Evolutionary conservation across 179 eudicot species (phyloP).

Genomic region (Silene noctiflora): DNA sequence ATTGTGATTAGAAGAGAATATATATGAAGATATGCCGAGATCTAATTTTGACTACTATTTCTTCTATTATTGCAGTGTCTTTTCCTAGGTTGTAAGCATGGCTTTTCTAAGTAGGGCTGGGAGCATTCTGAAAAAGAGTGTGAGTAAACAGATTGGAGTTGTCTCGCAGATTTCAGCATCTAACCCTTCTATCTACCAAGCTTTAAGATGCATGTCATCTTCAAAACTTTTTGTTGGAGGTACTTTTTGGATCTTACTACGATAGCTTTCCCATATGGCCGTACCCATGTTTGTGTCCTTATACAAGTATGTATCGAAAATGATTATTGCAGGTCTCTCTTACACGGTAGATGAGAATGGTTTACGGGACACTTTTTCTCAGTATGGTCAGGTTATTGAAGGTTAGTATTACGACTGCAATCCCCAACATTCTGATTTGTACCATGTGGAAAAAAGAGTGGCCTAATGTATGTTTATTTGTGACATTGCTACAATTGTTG

Average conservation of each 20-base stretch:
- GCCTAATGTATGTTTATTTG: neutral
- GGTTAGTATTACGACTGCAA: constrained; percentile 10
- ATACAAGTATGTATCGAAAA: neutral
- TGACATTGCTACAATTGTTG: neutral
- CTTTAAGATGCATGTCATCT: constrained; percentile 66
- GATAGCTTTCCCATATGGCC: neutral
- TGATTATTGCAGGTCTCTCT: constrained; percentile 20
- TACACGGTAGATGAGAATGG: constrained; percentile 21
- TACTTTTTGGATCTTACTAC: constrained; percentile 11
- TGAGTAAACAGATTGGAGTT: constrained; percentile 37
- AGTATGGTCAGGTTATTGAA: constrained; percentile 28
- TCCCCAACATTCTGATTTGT: neutral
- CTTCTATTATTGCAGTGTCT: neutral
- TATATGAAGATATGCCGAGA: too few relatives aligned
- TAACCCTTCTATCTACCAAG: constrained; percentile 57
- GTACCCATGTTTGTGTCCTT: neutral
- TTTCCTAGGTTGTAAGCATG: constrained; percentile 44
- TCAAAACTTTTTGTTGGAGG: constrained; percentile 78
- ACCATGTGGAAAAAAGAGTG: neutral
- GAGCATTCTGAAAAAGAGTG: constrained; percentile 48
- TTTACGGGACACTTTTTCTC: constrained; percentile 25
- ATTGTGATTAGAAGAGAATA: too few relatives aligned
- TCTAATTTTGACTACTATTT: too few relatives aligned
- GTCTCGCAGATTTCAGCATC: constrained; percentile 41
- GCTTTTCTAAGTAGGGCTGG: constrained; percentile 65